phyloP scores from a whole-genome alignment of 345 rosid species.

The Psidium guajava region DNA sequence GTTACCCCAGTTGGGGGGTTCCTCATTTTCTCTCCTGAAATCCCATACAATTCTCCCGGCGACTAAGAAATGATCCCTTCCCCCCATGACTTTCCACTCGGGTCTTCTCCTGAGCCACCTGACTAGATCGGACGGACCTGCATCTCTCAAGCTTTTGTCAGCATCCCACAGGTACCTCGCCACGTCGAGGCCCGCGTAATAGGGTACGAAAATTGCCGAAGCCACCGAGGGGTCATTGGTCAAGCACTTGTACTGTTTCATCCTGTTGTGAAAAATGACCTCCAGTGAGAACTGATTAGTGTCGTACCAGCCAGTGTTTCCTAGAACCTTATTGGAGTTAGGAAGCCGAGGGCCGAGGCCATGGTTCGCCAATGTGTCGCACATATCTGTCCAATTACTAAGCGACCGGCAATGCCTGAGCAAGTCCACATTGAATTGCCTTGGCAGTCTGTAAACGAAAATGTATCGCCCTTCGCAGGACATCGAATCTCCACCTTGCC shows the following conservation, averaged over 20 bases:
- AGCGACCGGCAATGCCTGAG: slow-evolving; percentile 50
- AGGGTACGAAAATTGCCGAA: slow-evolving; percentile 64
- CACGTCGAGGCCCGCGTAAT: slow-evolving; percentile 70
- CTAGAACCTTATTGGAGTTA: slow-evolving; percentile 21
- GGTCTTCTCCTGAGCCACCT: slow-evolving; percentile 49
- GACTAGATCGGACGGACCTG: slow-evolving; percentile 35
- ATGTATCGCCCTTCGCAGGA: slow-evolving; percentile 38
- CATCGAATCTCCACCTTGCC: neutral
- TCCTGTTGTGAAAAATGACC: slow-evolving; percentile 68
- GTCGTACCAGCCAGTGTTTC: slow-evolving; percentile 46
- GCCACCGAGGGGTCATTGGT: slow-evolving; percentile 58
- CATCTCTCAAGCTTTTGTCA: slow-evolving; percentile 32
- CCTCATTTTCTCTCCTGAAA: slow-evolving; percentile 49
- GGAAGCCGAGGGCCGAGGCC: slow-evolving; percentile 52
- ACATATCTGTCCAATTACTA: slow-evolving; percentile 53
- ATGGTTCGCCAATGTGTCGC: slow-evolving; percentile 32
- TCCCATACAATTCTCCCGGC: slow-evolving; percentile 86
- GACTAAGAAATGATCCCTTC: slow-evolving; percentile 74
- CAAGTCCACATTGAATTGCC: slow-evolving; percentile 52
- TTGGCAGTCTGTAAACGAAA: slow-evolving; percentile 46
- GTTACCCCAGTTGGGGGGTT: slow-evolving; percentile 57
- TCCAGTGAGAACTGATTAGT: slow-evolving; percentile 74
- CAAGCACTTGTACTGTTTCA: slow-evolving; percentile 67
- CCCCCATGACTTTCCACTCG: slow-evolving; percentile 64
- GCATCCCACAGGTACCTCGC: slow-evolving; percentile 56